These are phyloP conservation scores for Melampsora larici-populina DNA, from an alignment of 1,284 basidiomycete species.

Conservation along the genomic window DNA sequence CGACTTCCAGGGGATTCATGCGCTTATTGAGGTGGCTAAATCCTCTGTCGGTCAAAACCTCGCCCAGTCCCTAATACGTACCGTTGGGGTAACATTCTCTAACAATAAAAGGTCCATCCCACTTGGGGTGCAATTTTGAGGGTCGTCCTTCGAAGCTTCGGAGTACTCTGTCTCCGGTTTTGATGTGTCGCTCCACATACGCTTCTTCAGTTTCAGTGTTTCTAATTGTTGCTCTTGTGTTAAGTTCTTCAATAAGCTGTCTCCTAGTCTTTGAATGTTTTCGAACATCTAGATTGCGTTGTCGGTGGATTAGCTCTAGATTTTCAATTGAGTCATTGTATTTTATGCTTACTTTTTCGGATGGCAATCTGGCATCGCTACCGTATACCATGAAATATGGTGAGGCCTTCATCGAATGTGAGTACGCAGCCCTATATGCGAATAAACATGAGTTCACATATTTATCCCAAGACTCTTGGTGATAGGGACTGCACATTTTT, in stretches of 20 bases:
- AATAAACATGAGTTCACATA: constrained; percentile 3
- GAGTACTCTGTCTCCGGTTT: not conserved
- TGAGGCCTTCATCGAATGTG: not conserved
- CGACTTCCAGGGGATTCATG: no score
- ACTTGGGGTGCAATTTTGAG: no score
- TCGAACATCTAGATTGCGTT: no score
- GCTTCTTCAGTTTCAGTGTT: not conserved
- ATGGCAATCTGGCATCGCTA: not conserved
- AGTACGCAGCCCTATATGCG: not conserved
- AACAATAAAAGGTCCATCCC: no score
- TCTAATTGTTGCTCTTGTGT: not conserved
- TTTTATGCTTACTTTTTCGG: not conserved
- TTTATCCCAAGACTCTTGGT: constrained; percentile 11
- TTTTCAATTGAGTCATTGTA: no score
- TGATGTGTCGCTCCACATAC: not conserved
- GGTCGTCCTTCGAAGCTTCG: no score
- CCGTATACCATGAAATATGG: constrained; percentile 20
- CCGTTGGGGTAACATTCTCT: no score
- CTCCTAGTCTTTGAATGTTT: no score
- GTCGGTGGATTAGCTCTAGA: no score
- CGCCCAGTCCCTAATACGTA: no score
- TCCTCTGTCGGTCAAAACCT: no score
- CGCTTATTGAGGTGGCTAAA: no score
- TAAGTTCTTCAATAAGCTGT: not conserved
- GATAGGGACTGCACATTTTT: not conserved